Base-by-base conservation (phyloP, 2,329 filamentous ascomycete genomes). In the Apiospora marii region DNA sequence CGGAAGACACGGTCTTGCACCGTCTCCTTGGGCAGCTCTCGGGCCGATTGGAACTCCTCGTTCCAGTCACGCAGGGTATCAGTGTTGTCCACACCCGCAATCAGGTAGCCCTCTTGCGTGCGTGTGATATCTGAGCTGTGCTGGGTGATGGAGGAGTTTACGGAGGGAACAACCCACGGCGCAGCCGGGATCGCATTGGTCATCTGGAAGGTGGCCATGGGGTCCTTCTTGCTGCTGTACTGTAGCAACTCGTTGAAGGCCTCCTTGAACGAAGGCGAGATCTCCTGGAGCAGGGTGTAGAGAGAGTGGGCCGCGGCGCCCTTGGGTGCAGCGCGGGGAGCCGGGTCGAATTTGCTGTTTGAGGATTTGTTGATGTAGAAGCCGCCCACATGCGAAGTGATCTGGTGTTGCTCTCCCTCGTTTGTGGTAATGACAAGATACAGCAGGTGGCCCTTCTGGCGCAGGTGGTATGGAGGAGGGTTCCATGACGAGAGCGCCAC, bases 61-160 rank as follows among this genome's bases (percentile, higher is more conserved):
- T 99, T 99, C 96, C 97, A 99, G 83, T 99, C 96, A 73, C 96
- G 91, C 75, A 99, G 87, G 5, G 95, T 98, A 80, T 99, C 96
- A 0, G 94, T 94, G 81, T 96, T 98, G 79, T 99, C 96, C 37
- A 95, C 92, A 43, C 97, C 97, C 27, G 94, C 90, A 73, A 98
- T 91, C 73, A 99, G 86, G 81, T 94, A 98, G 68, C 93, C 94
- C 86, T 99, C 96, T 84, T 99, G 96, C 30, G 95, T 94, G 71
- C 97, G 91, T 30, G 95, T 94, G 74, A 95, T 89, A 81, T 99
- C 96, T 34, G 95, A 82, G 78, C 92, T 90, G 82, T 99, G 96
- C 72, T 90, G 85, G 79, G 88, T 91, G 74, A 91, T 83, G 8
- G 90, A 82, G 7, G 91, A 92, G 16, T 88, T 88, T 14, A 91